Evolutionary conservation across 768 basidiomycete species (phyloP).

Genomic region (Lactarius psammicola): DNA sequence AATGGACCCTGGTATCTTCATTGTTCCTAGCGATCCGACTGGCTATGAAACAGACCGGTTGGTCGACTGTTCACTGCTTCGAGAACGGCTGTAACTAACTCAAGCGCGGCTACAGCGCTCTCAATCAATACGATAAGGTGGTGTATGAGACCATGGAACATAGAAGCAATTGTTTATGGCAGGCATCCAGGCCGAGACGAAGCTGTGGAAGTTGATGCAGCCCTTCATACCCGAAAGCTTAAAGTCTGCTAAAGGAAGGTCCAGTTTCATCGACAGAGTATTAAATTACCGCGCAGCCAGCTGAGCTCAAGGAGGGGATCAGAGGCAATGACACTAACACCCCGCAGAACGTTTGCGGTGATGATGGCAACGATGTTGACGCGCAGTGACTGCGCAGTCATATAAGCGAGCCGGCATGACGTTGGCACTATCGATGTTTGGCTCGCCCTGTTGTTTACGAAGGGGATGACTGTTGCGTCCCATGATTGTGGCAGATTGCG

Average conservation of each 20-base stretch:
- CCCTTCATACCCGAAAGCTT: conserved; percentile 3
- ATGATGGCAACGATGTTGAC: conserved; percentile 3
- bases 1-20: too few species aligned
- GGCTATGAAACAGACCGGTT: not conserved
- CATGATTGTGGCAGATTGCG: not conserved
- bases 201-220: not conserved
- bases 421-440: not conserved
- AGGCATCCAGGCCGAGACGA: not conserved
- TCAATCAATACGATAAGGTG: not conserved
- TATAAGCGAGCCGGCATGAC: not conserved
- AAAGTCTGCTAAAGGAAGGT: not conserved
- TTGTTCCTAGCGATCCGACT: not conserved
- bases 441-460: not conserved
- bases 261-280: not conserved
- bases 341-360: not conserved
- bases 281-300: not conserved
- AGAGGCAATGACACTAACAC: not conserved
- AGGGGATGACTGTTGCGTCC: not conserved
- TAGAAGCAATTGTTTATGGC: conserved; percentile 1
- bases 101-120: not conserved
- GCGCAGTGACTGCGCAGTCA: too few species aligned
- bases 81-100: conserved; percentile 1
- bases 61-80: not conserved
- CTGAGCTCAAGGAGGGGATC: not conserved
- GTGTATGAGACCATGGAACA: not conserved